Conservation (phyloP, 192 early-diverging fungal species). For the Cetraspora pellucida region DNA sequence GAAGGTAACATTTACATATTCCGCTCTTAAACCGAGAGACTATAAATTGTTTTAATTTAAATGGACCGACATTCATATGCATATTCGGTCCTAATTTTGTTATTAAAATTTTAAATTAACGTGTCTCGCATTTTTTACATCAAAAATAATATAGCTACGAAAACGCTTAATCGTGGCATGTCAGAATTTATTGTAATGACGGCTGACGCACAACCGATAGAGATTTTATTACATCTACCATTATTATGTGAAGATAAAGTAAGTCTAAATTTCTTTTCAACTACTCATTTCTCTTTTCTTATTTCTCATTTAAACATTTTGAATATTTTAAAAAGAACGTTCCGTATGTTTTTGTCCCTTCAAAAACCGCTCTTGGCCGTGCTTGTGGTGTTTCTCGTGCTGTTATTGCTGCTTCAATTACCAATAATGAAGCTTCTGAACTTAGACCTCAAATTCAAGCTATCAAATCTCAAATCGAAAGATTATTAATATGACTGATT, state of each 20-base stretch:
- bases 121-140: neutral
- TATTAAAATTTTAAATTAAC: too few relatives aligned
- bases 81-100: too few relatives aligned
- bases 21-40: neutral
- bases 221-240: conserved; percentile 96
- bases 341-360: conserved; percentile 98
- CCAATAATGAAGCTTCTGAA: conserved; percentile 97
- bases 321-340: conserved; percentile 70
- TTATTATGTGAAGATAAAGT: conserved; percentile 98
- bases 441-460: conserved; percentile 88
- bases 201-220: conserved; percentile 96
- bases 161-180: conserved; percentile 98
- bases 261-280: neutral
- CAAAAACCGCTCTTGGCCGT: conserved; percentile 94
- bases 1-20: conserved; percentile 56
- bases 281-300: conserved; percentile 2
- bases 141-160: conserved; percentile 70
- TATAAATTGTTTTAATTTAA: too few relatives aligned
- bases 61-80: too few relatives aligned
- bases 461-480: conserved; percentile 94
- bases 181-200: conserved; percentile 99
- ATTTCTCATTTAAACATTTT: neutral
- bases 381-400: conserved; percentile 95
- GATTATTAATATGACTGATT: conserved; percentile 75
- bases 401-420: conserved; percentile 92